Percentiles rank a stretch among this genome's conserved stretches.
phyloP scores from a whole-genome alignment of 2,329 filamentous ascomycete species.

The Coniochaeta sp. region DNA sequence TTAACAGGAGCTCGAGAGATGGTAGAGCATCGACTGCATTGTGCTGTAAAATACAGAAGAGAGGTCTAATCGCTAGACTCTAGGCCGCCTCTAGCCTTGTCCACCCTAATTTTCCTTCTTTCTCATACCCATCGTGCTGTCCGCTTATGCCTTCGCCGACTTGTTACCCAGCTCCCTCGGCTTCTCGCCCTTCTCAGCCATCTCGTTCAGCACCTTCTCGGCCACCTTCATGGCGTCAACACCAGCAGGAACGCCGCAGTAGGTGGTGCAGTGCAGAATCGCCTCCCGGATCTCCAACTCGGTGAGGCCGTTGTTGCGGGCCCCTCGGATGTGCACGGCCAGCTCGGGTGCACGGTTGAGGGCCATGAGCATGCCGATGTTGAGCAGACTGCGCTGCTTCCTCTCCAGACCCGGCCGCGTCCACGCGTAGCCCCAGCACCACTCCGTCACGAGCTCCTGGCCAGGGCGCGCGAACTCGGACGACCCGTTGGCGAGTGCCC shows the following conservation, averaged over 20 bases:
- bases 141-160: conserved; percentile 4
- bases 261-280: conserved; percentile 35
- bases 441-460: conserved; percentile 57
- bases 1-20: too few relatives aligned
- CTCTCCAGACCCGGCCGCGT: conserved; percentile 52
- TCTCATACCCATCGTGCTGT: not conserved
- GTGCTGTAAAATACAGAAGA: too few relatives aligned
- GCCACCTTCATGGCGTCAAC: conserved; percentile 29
- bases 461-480: conserved; percentile 52
- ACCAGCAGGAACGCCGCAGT: conserved; percentile 34
- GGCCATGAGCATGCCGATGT: conserved; percentile 53
- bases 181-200: conserved; percentile 21
- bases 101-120: not conserved
- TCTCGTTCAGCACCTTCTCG: conserved; percentile 21
- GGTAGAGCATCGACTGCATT: too few relatives aligned
- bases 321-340: conserved; percentile 53
- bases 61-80: too few relatives aligned
- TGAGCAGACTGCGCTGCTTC: conserved; percentile 54
- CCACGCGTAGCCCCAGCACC: conserved; percentile 58
- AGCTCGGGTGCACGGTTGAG: conserved; percentile 53
- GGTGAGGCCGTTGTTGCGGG: conserved; percentile 53
- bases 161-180: conserved; percentile 18
- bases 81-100: too few relatives aligned
- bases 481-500: conserved; percentile 44
- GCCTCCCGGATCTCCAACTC: conserved; percentile 58